phyloP scores from a whole-genome alignment of 2,329 filamentous ascomycete species.

The Clonostachys chloroleuca region DNA sequence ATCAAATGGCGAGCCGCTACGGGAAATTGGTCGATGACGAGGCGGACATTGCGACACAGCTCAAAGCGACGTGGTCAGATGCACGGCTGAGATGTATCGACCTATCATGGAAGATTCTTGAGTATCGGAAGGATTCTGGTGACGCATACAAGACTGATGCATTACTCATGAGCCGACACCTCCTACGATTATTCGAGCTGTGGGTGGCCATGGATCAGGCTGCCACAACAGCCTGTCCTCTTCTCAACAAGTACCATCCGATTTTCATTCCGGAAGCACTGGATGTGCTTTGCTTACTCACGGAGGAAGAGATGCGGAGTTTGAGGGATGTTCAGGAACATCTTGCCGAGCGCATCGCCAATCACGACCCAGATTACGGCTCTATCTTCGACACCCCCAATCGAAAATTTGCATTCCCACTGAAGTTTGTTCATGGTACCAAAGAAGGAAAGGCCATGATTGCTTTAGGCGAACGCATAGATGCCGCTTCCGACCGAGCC shows the following conservation, averaged over 20 bases:
- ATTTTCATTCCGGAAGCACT: constrained; percentile 43
- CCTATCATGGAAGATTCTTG: no score
- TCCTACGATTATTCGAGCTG: constrained; percentile 50
- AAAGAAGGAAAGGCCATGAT: no score
- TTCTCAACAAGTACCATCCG: constrained; percentile 47
- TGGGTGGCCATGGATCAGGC: constrained; percentile 53
- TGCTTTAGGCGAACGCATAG: no score
- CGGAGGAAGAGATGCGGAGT: neutral
- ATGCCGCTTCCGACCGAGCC: no score
- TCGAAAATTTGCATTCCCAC: no score
- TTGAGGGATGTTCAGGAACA: neutral
- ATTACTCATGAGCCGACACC: constrained; percentile 12
- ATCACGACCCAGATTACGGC: constrained; percentile 5
- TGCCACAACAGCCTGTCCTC: constrained; percentile 32
- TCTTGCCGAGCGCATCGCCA: constrained; percentile 8
- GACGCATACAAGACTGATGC: constrained; percentile 8
- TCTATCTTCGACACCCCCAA: constrained; percentile 43
- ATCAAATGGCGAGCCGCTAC: no score
- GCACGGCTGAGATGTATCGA: no score
- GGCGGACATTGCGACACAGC: no score
- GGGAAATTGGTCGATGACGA: no score
- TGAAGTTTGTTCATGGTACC: no score
- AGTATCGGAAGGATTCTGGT: no score
- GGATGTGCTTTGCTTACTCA: constrained; percentile 40
- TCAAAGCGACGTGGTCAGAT: no score